phyloP scores from a whole-genome alignment of 192 early-diverging fungal species.

The Allomyces macrogynus region DNA sequence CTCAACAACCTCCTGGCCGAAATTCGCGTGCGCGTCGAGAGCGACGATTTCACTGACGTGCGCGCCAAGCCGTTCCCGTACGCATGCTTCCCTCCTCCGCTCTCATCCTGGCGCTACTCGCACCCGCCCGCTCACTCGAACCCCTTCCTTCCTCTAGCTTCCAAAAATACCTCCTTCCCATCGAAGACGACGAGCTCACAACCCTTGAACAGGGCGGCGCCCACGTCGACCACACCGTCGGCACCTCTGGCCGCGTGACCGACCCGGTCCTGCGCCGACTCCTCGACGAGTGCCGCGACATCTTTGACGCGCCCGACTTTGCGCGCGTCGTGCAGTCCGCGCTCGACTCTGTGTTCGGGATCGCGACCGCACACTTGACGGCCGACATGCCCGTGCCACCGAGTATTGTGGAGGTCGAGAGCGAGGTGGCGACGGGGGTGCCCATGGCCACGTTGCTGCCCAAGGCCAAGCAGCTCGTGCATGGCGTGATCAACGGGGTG shows the following conservation, averaged over 20 bases:
- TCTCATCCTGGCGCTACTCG: background rate
- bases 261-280: background rate
- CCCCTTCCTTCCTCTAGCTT: background rate
- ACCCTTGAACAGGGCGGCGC: background rate
- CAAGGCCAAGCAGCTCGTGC: background rate
- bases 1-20: constrained; percentile 26
- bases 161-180: background rate
- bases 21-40: constrained; percentile 35
- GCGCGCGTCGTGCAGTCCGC: background rate
- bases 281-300: background rate
- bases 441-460: background rate
- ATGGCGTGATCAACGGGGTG: background rate
- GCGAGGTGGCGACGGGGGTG: background rate
- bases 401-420: background rate
- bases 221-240: background rate
- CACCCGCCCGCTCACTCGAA: background rate
- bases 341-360: background rate
- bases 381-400: background rate
- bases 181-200: background rate
- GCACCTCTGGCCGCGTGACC: background rate
- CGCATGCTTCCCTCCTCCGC: too few species aligned
- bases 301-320: background rate
- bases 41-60: constrained; percentile 7
- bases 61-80: background rate
- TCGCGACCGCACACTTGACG: background rate